Conservation (phyloP, 257 asterid species). For the Solanum clarkiae region DNA sequence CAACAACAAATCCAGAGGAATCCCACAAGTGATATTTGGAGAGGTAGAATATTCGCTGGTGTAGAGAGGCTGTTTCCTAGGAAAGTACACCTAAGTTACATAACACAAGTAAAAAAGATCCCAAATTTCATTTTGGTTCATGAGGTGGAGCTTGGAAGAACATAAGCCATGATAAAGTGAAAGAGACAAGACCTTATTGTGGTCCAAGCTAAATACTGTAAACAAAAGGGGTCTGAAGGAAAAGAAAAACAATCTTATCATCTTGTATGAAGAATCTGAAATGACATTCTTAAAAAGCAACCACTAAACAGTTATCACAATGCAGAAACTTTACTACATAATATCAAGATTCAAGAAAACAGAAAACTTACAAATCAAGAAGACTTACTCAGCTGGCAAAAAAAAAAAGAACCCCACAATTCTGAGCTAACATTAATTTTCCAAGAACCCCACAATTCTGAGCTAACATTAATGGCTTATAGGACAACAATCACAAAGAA, state of each 20-base stretch:
- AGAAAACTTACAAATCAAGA: not conserved
- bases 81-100: not conserved
- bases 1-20: too few species aligned
- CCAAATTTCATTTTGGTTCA: not conserved
- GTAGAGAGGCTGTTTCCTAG: too few species aligned
- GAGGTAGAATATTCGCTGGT: too few species aligned
- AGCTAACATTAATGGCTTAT: not conserved
- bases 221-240: not conserved
- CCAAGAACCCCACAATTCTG: not conserved
- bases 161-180: not conserved
- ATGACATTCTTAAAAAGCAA: not conserved
- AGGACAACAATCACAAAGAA: not conserved
- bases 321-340: not conserved
- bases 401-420: not conserved
- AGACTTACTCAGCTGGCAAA: not conserved
- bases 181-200: not conserved
- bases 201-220: not conserved
- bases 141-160: not conserved
- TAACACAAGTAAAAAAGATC: not conserved
- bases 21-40: too few species aligned
- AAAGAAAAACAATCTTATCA: not conserved
- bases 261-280: not conserved
- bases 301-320: not conserved
- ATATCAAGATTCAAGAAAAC: not conserved
- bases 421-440: not conserved